phyloP scores from a whole-genome alignment of 1,284 basidiomycete genomes.

The Ganoderma meredithae region DNA sequence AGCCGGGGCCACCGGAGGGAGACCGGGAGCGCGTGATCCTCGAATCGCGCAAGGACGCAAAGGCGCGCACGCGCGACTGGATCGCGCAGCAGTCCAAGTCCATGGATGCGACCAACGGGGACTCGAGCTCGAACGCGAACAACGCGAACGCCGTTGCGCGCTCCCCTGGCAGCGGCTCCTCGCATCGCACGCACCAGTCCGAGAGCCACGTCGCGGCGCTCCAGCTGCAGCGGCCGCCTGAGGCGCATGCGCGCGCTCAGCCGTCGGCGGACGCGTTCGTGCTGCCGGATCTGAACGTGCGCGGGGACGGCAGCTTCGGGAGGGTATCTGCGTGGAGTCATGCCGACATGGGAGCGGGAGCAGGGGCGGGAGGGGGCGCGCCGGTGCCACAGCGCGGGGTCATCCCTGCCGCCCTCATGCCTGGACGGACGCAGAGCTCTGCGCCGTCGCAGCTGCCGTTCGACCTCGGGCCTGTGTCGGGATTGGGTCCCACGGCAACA shows the following conservation, averaged over 20 bases:
- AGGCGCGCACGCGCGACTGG: constrained; percentile 31
- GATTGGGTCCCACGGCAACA: background rate
- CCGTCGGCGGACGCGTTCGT: background rate
- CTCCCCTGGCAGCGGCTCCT: background rate
- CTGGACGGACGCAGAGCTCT: constrained; percentile 15
- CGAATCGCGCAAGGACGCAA: constrained; percentile 22
- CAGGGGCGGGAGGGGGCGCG: background rate
- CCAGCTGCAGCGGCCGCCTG: constrained; percentile 15
- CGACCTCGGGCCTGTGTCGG: constrained; percentile 13
- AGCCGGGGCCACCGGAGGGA: constrained; percentile 3
- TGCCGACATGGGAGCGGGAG: background rate
- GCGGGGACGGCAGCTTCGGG: constrained; percentile 4
- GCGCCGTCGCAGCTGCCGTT: constrained; percentile 17
- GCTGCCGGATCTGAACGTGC: background rate
- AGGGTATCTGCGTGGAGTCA: constrained; percentile 5
- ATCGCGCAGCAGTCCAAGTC: constrained; percentile 23
- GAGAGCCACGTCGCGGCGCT: constrained; percentile 22
- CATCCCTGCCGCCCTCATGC: constrained; percentile 26
- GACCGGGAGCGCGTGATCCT: constrained; percentile 22
- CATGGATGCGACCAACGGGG: background rate
- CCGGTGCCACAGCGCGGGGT: constrained; percentile 19
- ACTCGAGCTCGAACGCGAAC: background rate
- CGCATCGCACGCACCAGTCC: constrained; percentile 17
- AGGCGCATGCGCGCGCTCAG: constrained; percentile 6
- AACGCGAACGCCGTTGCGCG: no score